Base-by-base conservation (phyloP, 176 grass and related monocot genomes). In the Carex pumila region DNA sequence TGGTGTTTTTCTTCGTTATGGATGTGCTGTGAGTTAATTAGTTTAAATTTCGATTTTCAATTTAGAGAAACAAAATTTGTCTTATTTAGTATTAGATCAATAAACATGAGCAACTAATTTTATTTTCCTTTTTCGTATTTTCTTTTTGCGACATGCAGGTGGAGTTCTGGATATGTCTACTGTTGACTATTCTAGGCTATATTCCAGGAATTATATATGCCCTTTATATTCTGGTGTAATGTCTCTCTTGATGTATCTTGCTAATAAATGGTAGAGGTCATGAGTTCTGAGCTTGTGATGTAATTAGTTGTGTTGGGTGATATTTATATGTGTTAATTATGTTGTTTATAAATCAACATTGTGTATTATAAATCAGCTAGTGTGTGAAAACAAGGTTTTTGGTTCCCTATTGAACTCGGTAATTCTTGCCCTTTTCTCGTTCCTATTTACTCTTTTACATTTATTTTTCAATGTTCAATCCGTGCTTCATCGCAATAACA, bases 1-100 rank as follows among this genome's bases (percentile, higher is more conserved):
- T 60, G 95, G 95, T 68, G 92, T 98, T 88, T 98, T 95, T 85
- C 86, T 98, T 11, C 92, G 95, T 69, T 98, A 90, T 87, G 92
- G 92, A 79, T 90, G 84, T 74, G 95, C 86, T 2, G 92, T 95
- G 87, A 94, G 92, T 85, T 36, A 6, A 39, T 12, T 37, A 4
- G 8, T 71, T 56, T 30, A 19, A 61, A 31, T 29, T 29, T 30
- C 8, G 49, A 30, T 31, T 69, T 32, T 84, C 18, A 34, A 65
- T 55, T 34, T 34, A 52, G 21, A 66, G 31, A 36, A 50, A 18
- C 22, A 30, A 47, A 1, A 1, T 54, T 50, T 72, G 18, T 12
- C 43, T 13, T 18, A 12, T 72, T 19, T 71, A 5, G 41, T 72
- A 9, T 72, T 11, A 36, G 39, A 47, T 47, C 69, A 49, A 19